phyloP scores from a whole-genome alignment of 202 grass and related monocot species.

The Setaria italica region DNA sequence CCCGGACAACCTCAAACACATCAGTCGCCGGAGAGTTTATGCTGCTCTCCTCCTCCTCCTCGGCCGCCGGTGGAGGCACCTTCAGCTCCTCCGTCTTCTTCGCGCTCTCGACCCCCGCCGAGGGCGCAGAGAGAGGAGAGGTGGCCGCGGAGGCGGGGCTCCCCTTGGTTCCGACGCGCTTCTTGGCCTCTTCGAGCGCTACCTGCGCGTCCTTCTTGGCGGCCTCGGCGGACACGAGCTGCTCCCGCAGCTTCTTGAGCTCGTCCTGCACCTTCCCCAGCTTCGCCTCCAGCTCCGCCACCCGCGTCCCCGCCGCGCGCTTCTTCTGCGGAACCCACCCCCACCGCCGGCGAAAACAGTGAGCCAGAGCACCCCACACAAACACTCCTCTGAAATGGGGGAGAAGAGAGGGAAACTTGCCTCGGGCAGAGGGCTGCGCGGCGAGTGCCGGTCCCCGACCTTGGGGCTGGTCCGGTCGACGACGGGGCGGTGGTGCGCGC shows the following conservation, averaged over 20 bases:
- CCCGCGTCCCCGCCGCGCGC: conserved; percentile 65
- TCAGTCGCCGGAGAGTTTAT: conserved; percentile 64
- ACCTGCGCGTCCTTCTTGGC: conserved; percentile 94
- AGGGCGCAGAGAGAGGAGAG: background rate
- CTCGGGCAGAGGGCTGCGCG: conserved; percentile 77
- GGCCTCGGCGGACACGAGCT: conserved; percentile 76
- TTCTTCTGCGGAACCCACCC: conserved; percentile 61
- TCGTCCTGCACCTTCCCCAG: conserved; percentile 87
- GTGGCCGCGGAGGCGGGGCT: conserved; percentile 32
- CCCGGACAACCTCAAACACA: conserved; percentile 68
- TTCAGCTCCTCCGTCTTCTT: conserved; percentile 41
- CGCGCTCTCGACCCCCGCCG: background rate
- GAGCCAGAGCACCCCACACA: background rate
- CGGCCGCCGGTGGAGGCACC: conserved; percentile 23
- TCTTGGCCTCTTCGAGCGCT: conserved; percentile 86
- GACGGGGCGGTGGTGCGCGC: conserved; percentile 55
- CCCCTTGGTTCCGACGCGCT: conserved; percentile 62
- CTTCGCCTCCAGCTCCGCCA: conserved; percentile 78
- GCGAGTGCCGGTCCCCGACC: conserved; percentile 69
- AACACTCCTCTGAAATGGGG: background rate
- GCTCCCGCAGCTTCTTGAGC: conserved; percentile 86
- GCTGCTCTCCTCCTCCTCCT: conserved; percentile 54
- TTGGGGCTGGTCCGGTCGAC: conserved; percentile 71
- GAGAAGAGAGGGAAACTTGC: background rate
- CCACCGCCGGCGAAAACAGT: background rate